phyloP scores from a whole-genome alignment of 805 yeast species.

The Cyberlindnera nakhonratchasimensis region DNA sequence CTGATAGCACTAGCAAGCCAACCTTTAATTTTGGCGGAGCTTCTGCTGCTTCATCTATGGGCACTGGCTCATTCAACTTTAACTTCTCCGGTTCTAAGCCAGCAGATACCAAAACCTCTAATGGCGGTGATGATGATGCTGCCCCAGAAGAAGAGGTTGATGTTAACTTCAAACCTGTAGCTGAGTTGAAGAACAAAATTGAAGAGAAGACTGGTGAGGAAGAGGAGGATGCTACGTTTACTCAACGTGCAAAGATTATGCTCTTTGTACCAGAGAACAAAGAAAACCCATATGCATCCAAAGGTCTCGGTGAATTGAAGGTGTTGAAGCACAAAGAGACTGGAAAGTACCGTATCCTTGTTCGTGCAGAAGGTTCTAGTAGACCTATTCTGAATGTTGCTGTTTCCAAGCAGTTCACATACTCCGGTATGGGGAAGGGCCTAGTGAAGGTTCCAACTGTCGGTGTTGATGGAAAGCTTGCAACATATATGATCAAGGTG shows the following conservation, averaged over 20 bases:
- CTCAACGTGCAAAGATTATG: slow-evolving; percentile 71
- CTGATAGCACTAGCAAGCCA: slow-evolving; percentile 22
- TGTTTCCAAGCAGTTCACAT: slow-evolving; percentile 55
- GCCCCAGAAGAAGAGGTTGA: slow-evolving; percentile 44
- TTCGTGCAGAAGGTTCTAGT: slow-evolving; percentile 87
- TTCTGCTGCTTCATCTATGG: slow-evolving; percentile 10
- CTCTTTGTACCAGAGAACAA: slow-evolving; percentile 51
- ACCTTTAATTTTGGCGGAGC: slow-evolving; percentile 27
- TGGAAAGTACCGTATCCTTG: slow-evolving; percentile 60
- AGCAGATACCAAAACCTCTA: slow-evolving; percentile 18
- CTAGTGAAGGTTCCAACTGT: slow-evolving; percentile 66
- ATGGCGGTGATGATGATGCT: slow-evolving; percentile 31
- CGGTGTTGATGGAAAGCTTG: slow-evolving; percentile 49
- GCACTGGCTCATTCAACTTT: slow-evolving; percentile 14
- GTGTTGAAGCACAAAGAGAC: slow-evolving; percentile 60
- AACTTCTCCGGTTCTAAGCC: slow-evolving; percentile 23
- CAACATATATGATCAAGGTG: slow-evolving; percentile 69
- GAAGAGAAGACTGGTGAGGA: slow-evolving; percentile 81
- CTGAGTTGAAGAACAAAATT: slow-evolving; percentile 46
- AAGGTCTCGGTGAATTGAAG: slow-evolving; percentile 83
- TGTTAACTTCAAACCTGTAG: slow-evolving; percentile 44
- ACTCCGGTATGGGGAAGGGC: slow-evolving; percentile 61
- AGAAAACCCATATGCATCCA: slow-evolving; percentile 43
- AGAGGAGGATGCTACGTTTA: slow-evolving; percentile 59
- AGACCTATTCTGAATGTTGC: slow-evolving; percentile 69